These are phyloP conservation scores for Chaetomidium leptoderma DNA, from an alignment of 495 filamentous ascomycete species.

Conservation along the genomic window DNA sequence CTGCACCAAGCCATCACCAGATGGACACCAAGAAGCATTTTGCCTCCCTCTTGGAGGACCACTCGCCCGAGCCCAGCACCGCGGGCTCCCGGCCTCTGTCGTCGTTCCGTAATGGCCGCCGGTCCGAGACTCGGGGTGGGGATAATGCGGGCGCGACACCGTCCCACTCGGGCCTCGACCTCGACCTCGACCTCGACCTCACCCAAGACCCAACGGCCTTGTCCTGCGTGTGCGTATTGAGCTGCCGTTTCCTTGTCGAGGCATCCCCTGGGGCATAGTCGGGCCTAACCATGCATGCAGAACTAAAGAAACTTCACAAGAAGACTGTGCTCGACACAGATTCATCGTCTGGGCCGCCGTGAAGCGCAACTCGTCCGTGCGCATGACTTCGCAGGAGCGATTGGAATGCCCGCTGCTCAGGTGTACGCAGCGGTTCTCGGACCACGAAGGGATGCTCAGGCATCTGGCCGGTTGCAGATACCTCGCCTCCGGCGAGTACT, in stretches of 20 bases:
- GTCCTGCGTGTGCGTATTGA: slow-evolving; percentile 35
- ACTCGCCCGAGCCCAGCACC: slow-evolving; percentile 18
- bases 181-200: slow-evolving; percentile 7
- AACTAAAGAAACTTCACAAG: slow-evolving; percentile 37
- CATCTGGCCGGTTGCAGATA: slow-evolving; percentile 40
- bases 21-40: slow-evolving; percentile 34
- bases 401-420: slow-evolving; percentile 43
- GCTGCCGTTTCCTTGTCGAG: neutral
- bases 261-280: too few relatives aligned
- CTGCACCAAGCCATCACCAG: neutral
- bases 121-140: neutral
- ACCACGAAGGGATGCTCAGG: slow-evolving; percentile 46
- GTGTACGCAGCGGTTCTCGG: slow-evolving; percentile 38
- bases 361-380: slow-evolving; percentile 44
- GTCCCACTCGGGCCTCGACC: slow-evolving; percentile 12
- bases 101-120: slow-evolving; percentile 16
- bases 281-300: slow-evolving; percentile 34
- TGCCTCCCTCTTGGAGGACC: slow-evolving; percentile 33
- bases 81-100: slow-evolving; percentile 11
- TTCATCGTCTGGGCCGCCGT: slow-evolving; percentile 51
- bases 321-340: slow-evolving; percentile 44
- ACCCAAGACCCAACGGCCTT: slow-evolving; percentile 13
- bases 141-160: slow-evolving; percentile 6
- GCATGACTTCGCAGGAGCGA: slow-evolving; percentile 39
- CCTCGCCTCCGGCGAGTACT: slow-evolving; percentile 44